These are phyloP conservation scores for Xylaria nigripes DNA, from an alignment of 495 filamentous ascomycete genomes.

Conservation along the genomic window DNA sequence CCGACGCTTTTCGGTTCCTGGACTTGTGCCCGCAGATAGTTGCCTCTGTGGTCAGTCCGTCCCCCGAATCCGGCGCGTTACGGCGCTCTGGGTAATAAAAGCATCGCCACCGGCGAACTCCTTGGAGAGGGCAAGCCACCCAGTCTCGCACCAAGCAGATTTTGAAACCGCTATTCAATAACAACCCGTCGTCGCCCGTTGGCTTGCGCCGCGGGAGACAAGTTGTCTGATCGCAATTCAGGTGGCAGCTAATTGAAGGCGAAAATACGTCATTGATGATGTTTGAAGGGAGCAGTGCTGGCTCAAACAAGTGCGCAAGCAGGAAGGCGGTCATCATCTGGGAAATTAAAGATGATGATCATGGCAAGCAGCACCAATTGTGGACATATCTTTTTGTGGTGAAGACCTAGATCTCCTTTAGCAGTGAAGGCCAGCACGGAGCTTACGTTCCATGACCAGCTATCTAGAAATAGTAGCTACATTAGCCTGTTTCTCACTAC, in stretches of 20 bases:
- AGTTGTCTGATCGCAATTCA: slow-evolving; percentile 36
- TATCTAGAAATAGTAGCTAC: slow-evolving; percentile 2
- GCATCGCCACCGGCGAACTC: no score
- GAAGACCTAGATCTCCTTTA: not conserved
- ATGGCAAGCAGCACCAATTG: not conserved
- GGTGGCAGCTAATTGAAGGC: slow-evolving; percentile 30
- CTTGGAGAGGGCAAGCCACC: slow-evolving; percentile 1
- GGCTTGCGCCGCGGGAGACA: slow-evolving; percentile 12
- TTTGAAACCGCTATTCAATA: slow-evolving; percentile 2
- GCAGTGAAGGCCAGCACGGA: not conserved
- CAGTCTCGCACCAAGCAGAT: slow-evolving; percentile 2
- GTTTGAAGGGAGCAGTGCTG: no score
- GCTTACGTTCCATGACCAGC: not conserved
- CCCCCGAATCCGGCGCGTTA: no score
- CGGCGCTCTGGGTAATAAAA: no score
- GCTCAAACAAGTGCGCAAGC: no score
- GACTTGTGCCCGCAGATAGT: no score
- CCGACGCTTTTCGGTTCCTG: no score
- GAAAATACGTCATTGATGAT: slow-evolving; percentile 15
- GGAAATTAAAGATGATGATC: no score
- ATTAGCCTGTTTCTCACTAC: not conserved
- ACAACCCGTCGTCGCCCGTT: not conserved
- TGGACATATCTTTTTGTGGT: not conserved
- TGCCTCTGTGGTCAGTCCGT: no score
- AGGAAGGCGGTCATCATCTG: no score